Evolutionary conservation across 1,284 basidiomycete genomes (phyloP).

Genomic region (Sporisorium sorghi): DNA sequence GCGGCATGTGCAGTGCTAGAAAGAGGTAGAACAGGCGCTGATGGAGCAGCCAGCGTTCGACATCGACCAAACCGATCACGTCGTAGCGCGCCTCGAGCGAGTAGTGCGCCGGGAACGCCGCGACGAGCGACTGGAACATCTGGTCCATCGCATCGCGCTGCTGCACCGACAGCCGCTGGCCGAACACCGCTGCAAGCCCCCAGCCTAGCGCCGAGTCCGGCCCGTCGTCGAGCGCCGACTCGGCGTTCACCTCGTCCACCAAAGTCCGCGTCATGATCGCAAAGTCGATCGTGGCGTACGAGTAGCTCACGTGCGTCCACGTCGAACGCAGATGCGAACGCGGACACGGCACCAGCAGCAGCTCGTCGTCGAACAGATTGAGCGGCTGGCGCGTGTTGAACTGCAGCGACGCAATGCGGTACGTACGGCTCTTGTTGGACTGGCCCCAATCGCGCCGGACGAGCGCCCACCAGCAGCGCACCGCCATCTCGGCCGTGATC

Average conservation of each 20-base stretch:
- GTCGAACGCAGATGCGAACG: conserved; percentile 37
- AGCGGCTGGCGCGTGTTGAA: conserved; percentile 42
- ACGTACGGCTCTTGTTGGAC: conserved; percentile 32
- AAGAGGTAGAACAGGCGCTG: conserved; percentile 40
- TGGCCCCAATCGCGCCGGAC: conserved; percentile 39
- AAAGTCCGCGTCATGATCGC: conserved; percentile 39
- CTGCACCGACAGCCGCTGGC: conserved; percentile 24
- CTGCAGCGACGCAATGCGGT: conserved; percentile 35
- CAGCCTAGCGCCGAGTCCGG: conserved; percentile 18
- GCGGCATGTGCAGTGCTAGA: conserved; percentile 43
- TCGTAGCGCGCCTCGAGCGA: conserved; percentile 41
- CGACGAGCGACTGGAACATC: conserved; percentile 35
- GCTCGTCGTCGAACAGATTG: conserved; percentile 46
- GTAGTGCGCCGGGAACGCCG: conserved; percentile 41
- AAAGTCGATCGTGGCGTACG: conserved; percentile 31
- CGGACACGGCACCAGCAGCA: conserved; percentile 22
- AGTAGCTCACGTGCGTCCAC: conserved; percentile 47
- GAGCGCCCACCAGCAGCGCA: conserved; percentile 48
- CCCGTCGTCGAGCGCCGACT: conserved; percentile 25
- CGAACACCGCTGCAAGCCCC: conserved; percentile 38
- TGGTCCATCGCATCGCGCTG: conserved; percentile 40
- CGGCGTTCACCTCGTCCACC: conserved; percentile 41
- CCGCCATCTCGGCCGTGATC: conserved; percentile 34
- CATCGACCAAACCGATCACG: conserved; percentile 22
- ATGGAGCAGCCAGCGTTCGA: conserved; percentile 46